Conservation (phyloP, 2,329 filamentous ascomycete genomes). For the Venturia aucupariae region DNA sequence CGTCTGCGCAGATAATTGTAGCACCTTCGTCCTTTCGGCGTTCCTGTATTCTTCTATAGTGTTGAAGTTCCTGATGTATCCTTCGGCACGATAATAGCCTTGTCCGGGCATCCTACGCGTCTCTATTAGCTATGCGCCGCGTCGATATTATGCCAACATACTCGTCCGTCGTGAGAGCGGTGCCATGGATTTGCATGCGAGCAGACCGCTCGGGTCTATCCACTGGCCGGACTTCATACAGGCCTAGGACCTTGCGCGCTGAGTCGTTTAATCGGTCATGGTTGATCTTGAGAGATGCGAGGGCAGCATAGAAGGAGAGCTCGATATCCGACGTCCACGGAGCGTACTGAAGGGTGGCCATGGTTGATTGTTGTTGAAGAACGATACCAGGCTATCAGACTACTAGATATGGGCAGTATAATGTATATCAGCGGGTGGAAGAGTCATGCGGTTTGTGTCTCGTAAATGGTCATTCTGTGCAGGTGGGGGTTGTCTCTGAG, state of each 20-base stretch:
- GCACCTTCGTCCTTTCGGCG: slow-evolving; percentile 66
- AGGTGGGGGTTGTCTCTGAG: neutral
- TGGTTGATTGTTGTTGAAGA: slow-evolving; percentile 16
- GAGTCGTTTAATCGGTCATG: slow-evolving; percentile 96
- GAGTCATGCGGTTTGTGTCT: slow-evolving; percentile 1
- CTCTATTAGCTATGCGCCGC: slow-evolving; percentile 6
- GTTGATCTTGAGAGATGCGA: slow-evolving; percentile 92
- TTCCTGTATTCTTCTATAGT: slow-evolving; percentile 89
- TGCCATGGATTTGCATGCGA: slow-evolving; percentile 83
- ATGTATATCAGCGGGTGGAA: neutral
- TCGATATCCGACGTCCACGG: slow-evolving; percentile 93
- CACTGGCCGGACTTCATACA: slow-evolving; percentile 73
- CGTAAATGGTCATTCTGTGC: neutral
- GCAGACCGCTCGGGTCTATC: slow-evolving; percentile 68
- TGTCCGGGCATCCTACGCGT: slow-evolving; percentile 33
- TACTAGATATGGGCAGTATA: neutral
- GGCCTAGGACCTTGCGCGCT: slow-evolving; percentile 71
- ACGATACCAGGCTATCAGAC: neutral
- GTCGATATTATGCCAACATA: slow-evolving; percentile 40
- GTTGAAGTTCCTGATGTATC: slow-evolving; percentile 92
- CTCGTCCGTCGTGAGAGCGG: slow-evolving; percentile 75
- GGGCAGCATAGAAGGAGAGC: slow-evolving; percentile 83
- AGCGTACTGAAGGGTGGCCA: slow-evolving; percentile 59
- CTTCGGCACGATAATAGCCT: slow-evolving; percentile 73
- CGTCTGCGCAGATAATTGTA: slow-evolving; percentile 70